Percentiles rank a stretch among this genome's conserved stretches.
Evolutionary conservation across 2,329 filamentous ascomycete genomes (phyloP).

Genomic region (Penicillium sp.): DNA sequence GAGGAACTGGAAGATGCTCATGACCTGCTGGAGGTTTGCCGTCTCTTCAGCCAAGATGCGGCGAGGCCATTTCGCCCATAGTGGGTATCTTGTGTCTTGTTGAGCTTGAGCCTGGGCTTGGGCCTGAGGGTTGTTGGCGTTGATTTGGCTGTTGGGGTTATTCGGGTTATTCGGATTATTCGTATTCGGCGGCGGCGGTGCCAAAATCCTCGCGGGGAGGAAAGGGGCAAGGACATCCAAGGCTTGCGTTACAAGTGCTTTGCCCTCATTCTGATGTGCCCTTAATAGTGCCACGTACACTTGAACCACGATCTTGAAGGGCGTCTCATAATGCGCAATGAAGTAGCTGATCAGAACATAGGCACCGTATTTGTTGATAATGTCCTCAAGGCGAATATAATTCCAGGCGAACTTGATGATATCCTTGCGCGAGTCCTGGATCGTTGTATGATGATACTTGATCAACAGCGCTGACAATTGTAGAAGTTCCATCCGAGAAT

Average conservation of each 20-base stretch:
- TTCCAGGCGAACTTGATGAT: constrained; percentile 99
- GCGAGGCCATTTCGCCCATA: constrained; percentile 89
- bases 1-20: constrained; percentile 95
- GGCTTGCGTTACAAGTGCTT: constrained; percentile 89
- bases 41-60: constrained; percentile 93
- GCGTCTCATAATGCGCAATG: constrained; percentile 95
- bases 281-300: constrained; percentile 91
- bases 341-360: constrained; percentile 98
- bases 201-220: constrained; percentile 77
- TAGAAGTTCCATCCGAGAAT: constrained; percentile 92
- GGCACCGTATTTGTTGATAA: constrained; percentile 98
- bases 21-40: constrained; percentile 93
- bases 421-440: constrained; percentile 93
- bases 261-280: constrained; percentile 93
- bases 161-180: no score
- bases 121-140: constrained; percentile 55
- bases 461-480: constrained; percentile 94
- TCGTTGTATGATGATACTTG: constrained; percentile 87
- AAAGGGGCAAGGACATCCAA: constrained; percentile 95
- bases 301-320: constrained; percentile 91
- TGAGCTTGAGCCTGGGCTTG: constrained; percentile 38
- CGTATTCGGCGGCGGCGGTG: constrained; percentile 12
- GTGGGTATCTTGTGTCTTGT: constrained; percentile 70
- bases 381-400: constrained; percentile 96
- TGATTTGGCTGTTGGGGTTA: not conserved